Evolutionary conservation across 768 basidiomycete species (phyloP), one percentile per base, ranked within the genome.

Genomic region (Pleurotus djamor): DNA sequence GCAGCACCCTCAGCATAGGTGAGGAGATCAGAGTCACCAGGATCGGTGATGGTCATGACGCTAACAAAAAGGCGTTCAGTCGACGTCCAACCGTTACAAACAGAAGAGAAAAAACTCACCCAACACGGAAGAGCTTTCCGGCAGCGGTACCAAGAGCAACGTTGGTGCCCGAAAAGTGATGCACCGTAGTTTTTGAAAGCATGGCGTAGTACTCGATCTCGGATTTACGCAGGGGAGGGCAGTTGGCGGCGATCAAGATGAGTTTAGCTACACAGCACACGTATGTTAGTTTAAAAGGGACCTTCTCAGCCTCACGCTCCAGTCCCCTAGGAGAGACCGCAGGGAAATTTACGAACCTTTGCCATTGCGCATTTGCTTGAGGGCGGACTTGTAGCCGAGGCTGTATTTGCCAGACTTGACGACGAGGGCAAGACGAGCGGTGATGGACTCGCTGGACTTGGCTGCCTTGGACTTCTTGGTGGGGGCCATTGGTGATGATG

Each of bases 201-300:
- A 97, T 97, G 79, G 95, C 97, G 74, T 98, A 99, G 84, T 98
- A 99, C 83, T 99, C 97, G 60, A 99, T 84, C 83, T 99, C 97
- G 61, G 96, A 98, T 77, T 97, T 97, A 76, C 97, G 94, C 63
- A 99, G 87, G 63, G 97, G 97, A 60, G 97, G 97, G 81, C 95
- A 97, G 82, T 99, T 99, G 67, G 94, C 96, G 69, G 96, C 94
- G 72, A 99, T 97, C 75, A 99, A 80, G 72, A 99, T 90, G 67
- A 99, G 93, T 81, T 97, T 98, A 77, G 96, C 96, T 99, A 71
- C 8, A 57, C 13, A 62, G 66, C 52, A 62, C 32, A 61, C 45
- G 7, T 28, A 28, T 28, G 77, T 94, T 72, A 94, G 91, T 78
- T 76, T 76, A 85, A 28, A 28, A 91, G 90, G 92, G 91, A 94